Evolutionary conservation across 306 rosid genomes (phyloP).

Genomic region (Acacia confusa): DNA sequence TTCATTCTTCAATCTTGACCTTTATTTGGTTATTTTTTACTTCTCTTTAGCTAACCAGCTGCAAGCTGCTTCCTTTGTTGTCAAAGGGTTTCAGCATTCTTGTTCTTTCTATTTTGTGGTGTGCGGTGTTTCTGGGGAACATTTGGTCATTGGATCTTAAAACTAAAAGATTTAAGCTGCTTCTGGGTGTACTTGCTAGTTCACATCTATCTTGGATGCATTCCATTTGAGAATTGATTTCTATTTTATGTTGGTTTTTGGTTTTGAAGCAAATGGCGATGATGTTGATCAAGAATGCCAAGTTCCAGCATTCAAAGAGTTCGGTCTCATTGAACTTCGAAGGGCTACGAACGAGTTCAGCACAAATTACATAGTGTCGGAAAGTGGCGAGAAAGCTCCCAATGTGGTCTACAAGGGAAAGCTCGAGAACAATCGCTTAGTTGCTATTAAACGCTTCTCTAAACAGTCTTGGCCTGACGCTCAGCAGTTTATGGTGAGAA

Average conservation of each 20-base stretch:
- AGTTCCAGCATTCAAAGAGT: constrained; percentile 65
- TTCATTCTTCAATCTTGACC: constrained; percentile 6
- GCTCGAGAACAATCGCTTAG: constrained; percentile 61
- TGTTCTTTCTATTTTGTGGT: neutral
- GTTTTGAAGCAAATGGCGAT: constrained; percentile 51
- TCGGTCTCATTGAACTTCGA: constrained; percentile 55
- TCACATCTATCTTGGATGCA: neutral
- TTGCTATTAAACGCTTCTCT: constrained; percentile 77
- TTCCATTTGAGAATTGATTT: neutral
- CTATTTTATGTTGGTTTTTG: neutral
- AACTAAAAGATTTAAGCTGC: constrained; percentile 3
- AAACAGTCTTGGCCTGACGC: constrained; percentile 85
- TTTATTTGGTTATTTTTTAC: neutral
- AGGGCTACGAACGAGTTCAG: constrained; percentile 75
- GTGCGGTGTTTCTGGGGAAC: neutral
- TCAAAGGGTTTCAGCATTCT: neutral
- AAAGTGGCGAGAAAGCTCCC: constrained; percentile 84
- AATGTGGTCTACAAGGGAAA: constrained; percentile 73
- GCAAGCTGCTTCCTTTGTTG: neutral
- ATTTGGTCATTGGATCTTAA: constrained; percentile 4
- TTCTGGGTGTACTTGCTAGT: neutral
- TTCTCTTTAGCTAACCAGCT: neutral
- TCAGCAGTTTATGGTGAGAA: constrained; percentile 72
- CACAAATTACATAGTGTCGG: constrained; percentile 64
- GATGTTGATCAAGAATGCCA: constrained; percentile 45